Conservation (phyloP, 108 stramenopile genomes). For the Aurantiochytrium sp. region DNA sequence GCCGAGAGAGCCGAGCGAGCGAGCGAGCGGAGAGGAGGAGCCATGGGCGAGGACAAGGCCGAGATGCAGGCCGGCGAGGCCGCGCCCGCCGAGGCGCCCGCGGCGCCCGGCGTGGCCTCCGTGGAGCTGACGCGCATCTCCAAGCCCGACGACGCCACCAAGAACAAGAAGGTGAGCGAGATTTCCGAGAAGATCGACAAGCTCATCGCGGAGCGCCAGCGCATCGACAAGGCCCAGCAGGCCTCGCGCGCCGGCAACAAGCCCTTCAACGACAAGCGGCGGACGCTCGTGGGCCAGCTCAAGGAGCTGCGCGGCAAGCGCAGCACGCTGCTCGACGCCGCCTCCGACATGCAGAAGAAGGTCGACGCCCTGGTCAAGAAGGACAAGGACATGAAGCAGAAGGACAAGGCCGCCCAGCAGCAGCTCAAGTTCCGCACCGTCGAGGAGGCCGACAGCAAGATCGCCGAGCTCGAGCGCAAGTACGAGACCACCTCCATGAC, state of each 20-base stretch:
- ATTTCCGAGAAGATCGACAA: conserved; percentile 7
- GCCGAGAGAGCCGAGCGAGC: too few species aligned
- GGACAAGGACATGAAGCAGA: conserved; percentile 24
- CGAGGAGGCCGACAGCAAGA: conserved; percentile 80
- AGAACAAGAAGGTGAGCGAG: background rate
- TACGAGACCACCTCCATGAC: conserved; percentile 91
- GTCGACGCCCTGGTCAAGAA: background rate
- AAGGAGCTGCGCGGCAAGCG: conserved; percentile 45
- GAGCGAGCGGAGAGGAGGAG: too few species aligned
- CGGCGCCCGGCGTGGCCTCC: background rate
- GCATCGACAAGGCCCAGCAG: background rate
- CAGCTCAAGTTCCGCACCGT: conserved; percentile 69
- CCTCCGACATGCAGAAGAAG: background rate
- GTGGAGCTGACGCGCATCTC: background rate
- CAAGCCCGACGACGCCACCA: background rate
- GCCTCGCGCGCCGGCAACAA: conserved; percentile 7
- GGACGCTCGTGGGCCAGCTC: conserved; percentile 36
- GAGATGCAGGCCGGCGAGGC: background rate
- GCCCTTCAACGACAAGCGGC: conserved; percentile 22
- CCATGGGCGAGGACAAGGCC: background rate
- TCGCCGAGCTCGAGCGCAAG: conserved; percentile 64
- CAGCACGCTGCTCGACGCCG: conserved; percentile 35
- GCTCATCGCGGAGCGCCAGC: background rate
- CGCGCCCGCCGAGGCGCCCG: background rate
- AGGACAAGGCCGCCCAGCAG: background rate